Evolutionary conservation across 257 asterid genomes (phyloP).

Genomic region (Solanum dulcamara): DNA sequence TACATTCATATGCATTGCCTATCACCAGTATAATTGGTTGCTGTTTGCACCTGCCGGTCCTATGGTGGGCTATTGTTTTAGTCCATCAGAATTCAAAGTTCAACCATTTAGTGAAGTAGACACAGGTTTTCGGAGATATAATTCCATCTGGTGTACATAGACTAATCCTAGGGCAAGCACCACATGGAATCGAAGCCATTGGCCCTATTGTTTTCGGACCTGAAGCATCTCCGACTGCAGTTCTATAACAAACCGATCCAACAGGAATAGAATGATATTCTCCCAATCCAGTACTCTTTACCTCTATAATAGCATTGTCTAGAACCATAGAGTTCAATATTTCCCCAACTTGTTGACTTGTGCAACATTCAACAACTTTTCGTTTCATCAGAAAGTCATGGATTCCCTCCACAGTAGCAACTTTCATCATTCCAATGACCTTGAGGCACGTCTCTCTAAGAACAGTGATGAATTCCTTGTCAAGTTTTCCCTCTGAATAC

Average conservation of each 20-base stretch:
- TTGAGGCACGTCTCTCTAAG: conserved; percentile 18
- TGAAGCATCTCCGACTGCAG: conserved; percentile 12
- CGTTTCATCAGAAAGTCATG: conserved; percentile 12
- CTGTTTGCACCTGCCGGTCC: no score
- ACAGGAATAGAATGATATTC: conserved; percentile 39
- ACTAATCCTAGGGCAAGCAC: conserved; percentile 49
- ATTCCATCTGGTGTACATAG: conserved; percentile 51
- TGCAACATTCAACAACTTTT: conserved; percentile 7
- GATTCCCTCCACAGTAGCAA: conserved; percentile 31
- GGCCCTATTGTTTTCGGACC: conserved; percentile 23
- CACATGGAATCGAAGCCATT: conserved; percentile 68
- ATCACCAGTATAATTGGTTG: no score
- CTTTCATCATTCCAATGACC: conserved; percentile 17
- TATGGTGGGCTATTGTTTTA: no score
- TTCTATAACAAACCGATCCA: conserved; percentile 45
- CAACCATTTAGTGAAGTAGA: conserved; percentile 53
- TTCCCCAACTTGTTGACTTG: conserved; percentile 29
- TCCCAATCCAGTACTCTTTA: conserved; percentile 67
- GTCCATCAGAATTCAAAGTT: conserved; percentile 25
- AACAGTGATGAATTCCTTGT: conserved; percentile 15
- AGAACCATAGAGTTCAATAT: conserved; percentile 42
- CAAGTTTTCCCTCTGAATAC: conserved; percentile 45
- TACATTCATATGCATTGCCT: no score
- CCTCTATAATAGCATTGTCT: conserved; percentile 49
- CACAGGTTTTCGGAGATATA: conserved; percentile 59